Conservation (phyloP, 2,329 filamentous ascomycete species). For the Botrytis squamosa region DNA sequence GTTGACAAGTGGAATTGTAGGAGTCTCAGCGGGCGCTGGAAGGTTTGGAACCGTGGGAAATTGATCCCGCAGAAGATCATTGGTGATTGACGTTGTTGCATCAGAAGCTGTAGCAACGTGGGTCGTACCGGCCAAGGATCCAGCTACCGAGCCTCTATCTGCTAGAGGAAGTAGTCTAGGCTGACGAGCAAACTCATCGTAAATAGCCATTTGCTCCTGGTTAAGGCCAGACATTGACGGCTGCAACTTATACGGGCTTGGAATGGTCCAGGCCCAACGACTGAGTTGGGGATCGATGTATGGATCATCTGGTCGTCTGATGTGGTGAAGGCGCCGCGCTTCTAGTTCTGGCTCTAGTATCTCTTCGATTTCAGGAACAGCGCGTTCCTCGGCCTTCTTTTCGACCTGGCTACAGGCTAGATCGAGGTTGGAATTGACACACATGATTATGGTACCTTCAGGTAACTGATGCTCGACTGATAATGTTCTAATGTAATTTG, state of each 20-base stretch:
- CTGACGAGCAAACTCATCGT: constrained; percentile 92
- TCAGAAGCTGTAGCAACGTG: constrained; percentile 60
- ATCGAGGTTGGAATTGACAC: constrained; percentile 96
- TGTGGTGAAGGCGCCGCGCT: constrained; percentile 70
- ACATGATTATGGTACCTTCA: constrained; percentile 96
- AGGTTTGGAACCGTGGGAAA: constrained; percentile 57
- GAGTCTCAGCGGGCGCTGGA: constrained; percentile 59
- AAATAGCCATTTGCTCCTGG: constrained; percentile 89
- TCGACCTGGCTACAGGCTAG: constrained; percentile 91
- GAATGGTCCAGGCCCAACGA: constrained; percentile 90
- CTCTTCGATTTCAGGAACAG: constrained; percentile 90
- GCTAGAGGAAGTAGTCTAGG: constrained; percentile 55
- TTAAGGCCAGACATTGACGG: constrained; percentile 73
- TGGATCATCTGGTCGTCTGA: constrained; percentile 74
- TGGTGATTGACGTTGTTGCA: constrained; percentile 59
- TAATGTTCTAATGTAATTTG: constrained; percentile 85
- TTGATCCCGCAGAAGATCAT: constrained; percentile 63
- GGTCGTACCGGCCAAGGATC: constrained; percentile 52
- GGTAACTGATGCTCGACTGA: constrained; percentile 72
- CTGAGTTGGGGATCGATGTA: constrained; percentile 81
- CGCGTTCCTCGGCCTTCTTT: constrained; percentile 90
- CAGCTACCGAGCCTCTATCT: constrained; percentile 16
- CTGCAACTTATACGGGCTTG: constrained; percentile 86
- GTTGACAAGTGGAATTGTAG: constrained; percentile 50
- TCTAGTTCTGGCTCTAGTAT: constrained; percentile 82